Evolutionary conservation across 345 rosid genomes (phyloP), one percentile per base, ranked within the genome.

Genomic region (Citrus medica): DNA sequence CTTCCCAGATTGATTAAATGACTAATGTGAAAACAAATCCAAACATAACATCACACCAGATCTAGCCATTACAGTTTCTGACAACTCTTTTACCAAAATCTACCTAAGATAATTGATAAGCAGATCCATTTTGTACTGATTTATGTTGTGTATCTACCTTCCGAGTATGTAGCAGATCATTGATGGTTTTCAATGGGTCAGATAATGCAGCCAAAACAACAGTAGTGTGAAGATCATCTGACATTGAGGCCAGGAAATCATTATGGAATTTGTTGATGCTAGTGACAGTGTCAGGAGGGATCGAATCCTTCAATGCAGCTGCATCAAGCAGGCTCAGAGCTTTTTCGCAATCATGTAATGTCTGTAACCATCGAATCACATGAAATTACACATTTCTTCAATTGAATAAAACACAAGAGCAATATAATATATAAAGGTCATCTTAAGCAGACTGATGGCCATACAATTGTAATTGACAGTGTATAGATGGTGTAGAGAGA

Each of bases 201-300:
- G 99, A 94, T 75, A 96, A 69, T 64, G 94, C 95, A 76, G 98
- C 94, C 83, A 96, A 84, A 71, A 95, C 84, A 63, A 84, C 93
- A 0, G 98, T 89, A 22, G 95, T 92, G 76, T 78, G 97, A 76
- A 96, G 95, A 90, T 96, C 97, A 94, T 96, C 97, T 7, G 91
- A 91, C 98, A 96, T 94, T 5, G 97, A 92, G 73, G 88, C 87
- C 76, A 88, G 58, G 64, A 89, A 89, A 48, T 88, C 88, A 75
- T 86, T 80, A 55, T 76, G 81, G 83, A 96, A 91, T 79, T 86
- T 86, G 55, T 74, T 82, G 69, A 91, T 83, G 78, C 74, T 58
- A 61, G 82, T 79, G 71, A 83, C 37, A 48, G 83, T 90, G 66
- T 91, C 92, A 9, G 86, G 77, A 4, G 93, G 91, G 53, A 89